phyloP scores from a whole-genome alignment of 78 protist genomes.

The Pigoraptor vietnamica region DNA sequence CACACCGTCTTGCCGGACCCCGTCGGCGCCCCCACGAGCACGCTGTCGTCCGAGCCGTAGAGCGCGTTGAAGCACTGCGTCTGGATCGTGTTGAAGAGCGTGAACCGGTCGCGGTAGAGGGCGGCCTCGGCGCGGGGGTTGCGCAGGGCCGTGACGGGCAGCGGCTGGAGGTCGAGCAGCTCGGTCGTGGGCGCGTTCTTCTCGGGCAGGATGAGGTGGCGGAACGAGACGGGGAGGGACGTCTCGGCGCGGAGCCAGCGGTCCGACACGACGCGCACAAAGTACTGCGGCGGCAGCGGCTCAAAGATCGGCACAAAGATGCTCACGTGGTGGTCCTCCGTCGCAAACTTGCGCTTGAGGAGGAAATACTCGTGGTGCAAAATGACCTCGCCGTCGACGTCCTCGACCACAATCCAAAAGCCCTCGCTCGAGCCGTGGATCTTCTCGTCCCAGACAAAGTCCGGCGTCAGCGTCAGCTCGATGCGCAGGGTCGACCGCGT shows the following conservation, averaged over 20 bases:
- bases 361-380: constrained; percentile 87
- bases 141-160: constrained; percentile 66
- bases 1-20: constrained; percentile 93
- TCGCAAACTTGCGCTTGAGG: constrained; percentile 58
- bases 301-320: constrained; percentile 90
- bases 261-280: constrained; percentile 47
- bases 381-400: constrained; percentile 91
- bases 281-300: constrained; percentile 98
- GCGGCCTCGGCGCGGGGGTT: background rate
- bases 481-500: constrained; percentile 78
- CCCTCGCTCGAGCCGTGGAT: constrained; percentile 78
- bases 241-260: constrained; percentile 6
- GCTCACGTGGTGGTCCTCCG: constrained; percentile 64
- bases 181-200: constrained; percentile 76
- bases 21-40: constrained; percentile 90
- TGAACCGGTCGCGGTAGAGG: constrained; percentile 26
- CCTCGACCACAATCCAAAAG: constrained; percentile 92
- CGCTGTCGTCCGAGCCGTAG: constrained; percentile 65
- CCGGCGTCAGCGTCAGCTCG: constrained; percentile 86
- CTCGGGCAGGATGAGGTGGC: constrained; percentile 89
- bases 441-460: constrained; percentile 77
- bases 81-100: constrained; percentile 88
- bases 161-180: constrained; percentile 86
- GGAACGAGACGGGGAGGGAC: constrained; percentile 85
- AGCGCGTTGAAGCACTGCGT: constrained; percentile 83